These are phyloP conservation scores for Leucosporidium yakuticum DNA, from an alignment of 768 basidiomycete genomes.

Conservation along the genomic window DNA sequence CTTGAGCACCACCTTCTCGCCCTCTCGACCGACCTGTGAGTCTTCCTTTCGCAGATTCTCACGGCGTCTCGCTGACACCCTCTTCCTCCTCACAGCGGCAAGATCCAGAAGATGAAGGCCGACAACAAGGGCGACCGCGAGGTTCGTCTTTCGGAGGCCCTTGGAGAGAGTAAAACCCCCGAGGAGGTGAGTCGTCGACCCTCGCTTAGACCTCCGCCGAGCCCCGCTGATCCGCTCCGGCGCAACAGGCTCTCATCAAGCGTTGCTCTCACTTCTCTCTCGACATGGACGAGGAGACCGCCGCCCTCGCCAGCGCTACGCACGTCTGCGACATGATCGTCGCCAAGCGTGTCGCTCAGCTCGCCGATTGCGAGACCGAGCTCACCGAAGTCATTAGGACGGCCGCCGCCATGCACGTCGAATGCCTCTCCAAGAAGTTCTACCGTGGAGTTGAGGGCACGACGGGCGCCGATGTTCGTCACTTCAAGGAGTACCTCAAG, in stretches of 20 bases:
- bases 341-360: conserved; percentile 67
- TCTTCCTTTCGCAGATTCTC: not conserved
- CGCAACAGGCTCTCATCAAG: conserved; percentile 70
- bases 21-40: conserved; percentile 64
- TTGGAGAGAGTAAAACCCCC: conserved; percentile 65
- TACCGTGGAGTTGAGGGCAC: not conserved
- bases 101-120: conserved; percentile 47
- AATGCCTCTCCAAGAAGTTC: conserved; percentile 3
- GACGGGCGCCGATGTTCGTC: not conserved
- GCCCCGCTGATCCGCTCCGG: not conserved
- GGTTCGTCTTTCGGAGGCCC: conserved; percentile 73
- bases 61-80: not conserved
- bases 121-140: conserved; percentile 70
- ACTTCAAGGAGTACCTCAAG: conserved; percentile 12
- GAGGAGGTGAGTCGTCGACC: conserved; percentile 50
- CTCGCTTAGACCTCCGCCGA: conserved; percentile 15
- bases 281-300: conserved; percentile 47
- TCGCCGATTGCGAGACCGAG: conserved; percentile 70
- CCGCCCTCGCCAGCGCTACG: conserved; percentile 62
- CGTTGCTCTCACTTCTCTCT: conserved; percentile 92
- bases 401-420: conserved; percentile 58
- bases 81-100: conserved; percentile 4
- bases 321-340: conserved; percentile 91
- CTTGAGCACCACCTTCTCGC: conserved; percentile 87
- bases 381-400: conserved; percentile 60